Conservation (phyloP, 805 yeast species). For the Metschnikowia reukaufii region DNA sequence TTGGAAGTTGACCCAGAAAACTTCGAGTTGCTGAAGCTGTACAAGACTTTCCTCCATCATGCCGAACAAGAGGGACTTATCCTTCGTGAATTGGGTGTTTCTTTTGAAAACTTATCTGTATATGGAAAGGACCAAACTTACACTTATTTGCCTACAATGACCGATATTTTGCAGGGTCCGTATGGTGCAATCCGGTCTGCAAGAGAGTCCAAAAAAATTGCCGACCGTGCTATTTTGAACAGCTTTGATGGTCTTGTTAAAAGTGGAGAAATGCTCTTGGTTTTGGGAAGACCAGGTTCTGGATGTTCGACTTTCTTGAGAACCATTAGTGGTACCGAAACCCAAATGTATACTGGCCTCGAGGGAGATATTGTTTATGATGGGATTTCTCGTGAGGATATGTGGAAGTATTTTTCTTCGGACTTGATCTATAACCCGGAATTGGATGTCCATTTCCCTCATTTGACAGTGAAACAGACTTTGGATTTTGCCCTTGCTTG, state of each 20-base stretch:
- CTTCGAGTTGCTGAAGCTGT: conserved; percentile 40
- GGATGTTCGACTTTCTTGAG: conserved; percentile 43
- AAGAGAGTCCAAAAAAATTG: conserved; percentile 8
- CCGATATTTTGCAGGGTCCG: conserved; percentile 38
- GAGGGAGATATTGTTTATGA: conserved; percentile 52
- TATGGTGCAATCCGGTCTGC: conserved; percentile 9
- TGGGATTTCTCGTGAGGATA: conserved; percentile 56
- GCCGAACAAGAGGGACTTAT: conserved; percentile 49
- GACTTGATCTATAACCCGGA: conserved; percentile 61
- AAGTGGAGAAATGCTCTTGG: conserved; percentile 22
- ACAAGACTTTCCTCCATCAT: conserved; percentile 37
- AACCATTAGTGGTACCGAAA: conserved; percentile 29
- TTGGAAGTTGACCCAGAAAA: conserved; percentile 25
- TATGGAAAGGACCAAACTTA: conserved; percentile 49
- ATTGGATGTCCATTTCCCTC: conserved; percentile 74
- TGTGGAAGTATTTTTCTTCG: conserved; percentile 56
- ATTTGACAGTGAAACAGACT: conserved; percentile 72
- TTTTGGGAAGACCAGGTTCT: conserved; percentile 38
- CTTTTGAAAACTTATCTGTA: conserved; percentile 34
- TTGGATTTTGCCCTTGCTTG: conserved; percentile 67
- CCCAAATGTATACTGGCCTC: conserved; percentile 23
- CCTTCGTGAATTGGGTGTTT: conserved; percentile 44
- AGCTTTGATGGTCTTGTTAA: conserved; percentile 15
- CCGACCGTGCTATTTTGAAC: conserved; percentile 15
- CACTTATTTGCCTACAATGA: conserved; percentile 44